phyloP scores from a whole-genome alignment of 805 yeast species.

The Ogataea parapolymorpha region DNA sequence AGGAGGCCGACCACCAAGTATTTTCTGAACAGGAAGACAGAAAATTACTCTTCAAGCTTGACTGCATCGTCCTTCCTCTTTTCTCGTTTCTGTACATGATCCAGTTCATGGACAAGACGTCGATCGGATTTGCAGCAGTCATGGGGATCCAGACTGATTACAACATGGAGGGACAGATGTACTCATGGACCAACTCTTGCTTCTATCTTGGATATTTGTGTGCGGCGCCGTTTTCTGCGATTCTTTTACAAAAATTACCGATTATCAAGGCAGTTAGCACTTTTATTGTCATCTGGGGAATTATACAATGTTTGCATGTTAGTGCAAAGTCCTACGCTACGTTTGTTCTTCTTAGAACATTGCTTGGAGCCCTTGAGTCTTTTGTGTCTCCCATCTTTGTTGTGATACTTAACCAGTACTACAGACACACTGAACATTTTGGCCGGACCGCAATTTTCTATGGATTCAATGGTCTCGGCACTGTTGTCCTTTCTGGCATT shows the following conservation, averaged over 20 bases:
- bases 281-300: conserved; percentile 41
- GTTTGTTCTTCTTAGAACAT: conserved; percentile 41
- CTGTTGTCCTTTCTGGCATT: conserved; percentile 40
- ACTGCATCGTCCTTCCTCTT: conserved; percentile 20
- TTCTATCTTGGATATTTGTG: conserved; percentile 49
- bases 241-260: conserved; percentile 42
- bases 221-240: conserved; percentile 40
- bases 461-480: conserved; percentile 38
- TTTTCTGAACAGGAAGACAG: conserved; percentile 14
- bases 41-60: conserved; percentile 19
- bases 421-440: conserved; percentile 41
- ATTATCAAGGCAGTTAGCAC: conserved; percentile 35
- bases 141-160: conserved; percentile 47
- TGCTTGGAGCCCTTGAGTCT: conserved; percentile 50
- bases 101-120: conserved; percentile 24
- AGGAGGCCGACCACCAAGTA: conserved; percentile 12
- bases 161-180: conserved; percentile 42
- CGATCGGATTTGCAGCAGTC: conserved; percentile 32
- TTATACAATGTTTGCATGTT: conserved; percentile 41
- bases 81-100: conserved; percentile 20
- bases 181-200: conserved; percentile 49
- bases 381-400: conserved; percentile 55
- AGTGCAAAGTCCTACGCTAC: conserved; percentile 41
- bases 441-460: conserved; percentile 42
- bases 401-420: conserved; percentile 52